Base-by-base conservation (phyloP, 1,284 basidiomycete genomes). In the Cronartium quercuum region DNA sequence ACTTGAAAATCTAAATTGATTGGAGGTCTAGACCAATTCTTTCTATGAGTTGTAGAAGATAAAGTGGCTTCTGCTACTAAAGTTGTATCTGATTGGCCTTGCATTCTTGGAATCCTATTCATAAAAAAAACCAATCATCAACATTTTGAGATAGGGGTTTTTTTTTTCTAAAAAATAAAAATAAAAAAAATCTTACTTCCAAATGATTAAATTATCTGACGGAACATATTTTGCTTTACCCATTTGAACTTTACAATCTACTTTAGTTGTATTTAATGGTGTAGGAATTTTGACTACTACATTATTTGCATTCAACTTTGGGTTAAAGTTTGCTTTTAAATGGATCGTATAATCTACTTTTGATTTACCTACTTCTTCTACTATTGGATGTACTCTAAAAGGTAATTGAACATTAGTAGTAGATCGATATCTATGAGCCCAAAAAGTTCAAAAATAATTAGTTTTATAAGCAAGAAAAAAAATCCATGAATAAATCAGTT, bases 171-270 rank as follows among this genome's bases (percentile, higher is more conserved):
- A 69, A 38, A 37, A 29, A 35, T 38, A 38, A 57, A 41, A 37
- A 61, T 58, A 55, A 66, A 51, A 4, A 51, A 41, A 12, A 58
- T 86, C 94, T 80, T 81, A 95, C 94, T 97, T 98, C 96, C 96
- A 99, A 0, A 98, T 86, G 70, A 98, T 91, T 41, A 94, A 87
- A 79, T 98, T 97, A 83, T 98, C 96, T 0, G 87, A 91, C 0
- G 95, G 94, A 0, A 91, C 90, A 80, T 98, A 98, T 82, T 98
- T 98, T 6, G 94, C 96, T 84, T 98, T 98, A 3, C 96, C 96
- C 63, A 87, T 87, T 3, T 88, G 87, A 1, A 92, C 91, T 82
- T 97, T 94, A 82, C 91, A 93, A 75, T 94, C 91, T 10, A 94
- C 94, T 35, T 86, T 88, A 0, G 93, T 94, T 7, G 95, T 92